phyloP scores from a whole-genome alignment of 2,329 filamentous ascomycete species.

The Sclerotinia trifoliorum region DNA sequence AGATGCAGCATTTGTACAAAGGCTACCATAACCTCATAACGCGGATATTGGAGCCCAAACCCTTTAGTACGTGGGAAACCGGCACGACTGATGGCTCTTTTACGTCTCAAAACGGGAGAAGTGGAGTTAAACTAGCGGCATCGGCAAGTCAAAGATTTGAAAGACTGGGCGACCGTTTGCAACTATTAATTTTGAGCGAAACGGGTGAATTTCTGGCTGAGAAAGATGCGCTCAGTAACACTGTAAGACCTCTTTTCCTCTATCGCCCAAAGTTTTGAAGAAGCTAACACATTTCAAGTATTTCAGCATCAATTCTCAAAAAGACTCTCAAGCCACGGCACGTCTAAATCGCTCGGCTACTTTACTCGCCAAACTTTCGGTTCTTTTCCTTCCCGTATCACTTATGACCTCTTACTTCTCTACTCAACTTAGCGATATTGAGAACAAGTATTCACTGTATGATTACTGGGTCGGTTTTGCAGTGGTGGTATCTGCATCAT shows the following conservation, averaged over 20 bases:
- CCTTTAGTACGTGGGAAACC: constrained; percentile 43
- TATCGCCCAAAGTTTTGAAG: neutral
- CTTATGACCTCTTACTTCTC: constrained; percentile 75
- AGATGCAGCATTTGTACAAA: constrained; percentile 59
- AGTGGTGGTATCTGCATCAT: constrained; percentile 59
- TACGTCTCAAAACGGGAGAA: neutral
- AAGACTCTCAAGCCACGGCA: constrained; percentile 70
- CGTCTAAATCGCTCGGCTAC: constrained; percentile 70
- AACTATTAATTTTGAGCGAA: constrained; percentile 60
- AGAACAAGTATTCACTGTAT: constrained; percentile 55
- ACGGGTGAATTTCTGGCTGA: constrained; percentile 64
- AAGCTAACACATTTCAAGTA: constrained; percentile 51
- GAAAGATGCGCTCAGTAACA: constrained; percentile 66
- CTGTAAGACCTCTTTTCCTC: constrained; percentile 47
- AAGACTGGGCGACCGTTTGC: constrained; percentile 57
- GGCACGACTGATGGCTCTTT: constrained; percentile 25
- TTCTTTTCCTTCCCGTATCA: constrained; percentile 72
- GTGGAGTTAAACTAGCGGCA: constrained; percentile 41
- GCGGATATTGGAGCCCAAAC: constrained; percentile 48
- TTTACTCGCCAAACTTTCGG: constrained; percentile 70
- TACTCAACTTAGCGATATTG: constrained; percentile 58
- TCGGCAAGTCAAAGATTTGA: constrained; percentile 58
- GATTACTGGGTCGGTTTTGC: constrained; percentile 70
- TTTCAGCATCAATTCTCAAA: constrained; percentile 75
- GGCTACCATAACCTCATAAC: constrained; percentile 60